phyloP scores from a whole-genome alignment of 805 yeast genomes.

The Pichia kluyveri region DNA sequence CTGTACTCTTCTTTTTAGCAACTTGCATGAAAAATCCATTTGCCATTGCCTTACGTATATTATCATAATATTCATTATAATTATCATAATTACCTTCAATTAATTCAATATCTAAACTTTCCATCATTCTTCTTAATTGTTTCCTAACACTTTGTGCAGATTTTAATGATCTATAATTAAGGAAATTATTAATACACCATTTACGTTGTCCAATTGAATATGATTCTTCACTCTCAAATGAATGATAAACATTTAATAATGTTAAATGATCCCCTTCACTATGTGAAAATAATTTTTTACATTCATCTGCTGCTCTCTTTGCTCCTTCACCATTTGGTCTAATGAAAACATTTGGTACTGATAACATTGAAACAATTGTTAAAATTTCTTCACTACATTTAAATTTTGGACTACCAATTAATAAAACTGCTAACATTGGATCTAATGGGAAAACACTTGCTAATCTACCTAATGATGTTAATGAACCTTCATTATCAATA shows the following conservation, averaged over 20 bases:
- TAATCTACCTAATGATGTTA: constrained; percentile 81
- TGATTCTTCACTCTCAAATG: constrained; percentile 70
- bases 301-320: constrained; percentile 83
- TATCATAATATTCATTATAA: constrained; percentile 51
- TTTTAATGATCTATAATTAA: constrained; percentile 73
- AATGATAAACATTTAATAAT: constrained; percentile 78
- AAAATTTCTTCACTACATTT: constrained; percentile 83
- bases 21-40: constrained; percentile 99
- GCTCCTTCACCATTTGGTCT: constrained; percentile 84
- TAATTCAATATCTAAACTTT: constrained; percentile 64
- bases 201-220: constrained; percentile 51
- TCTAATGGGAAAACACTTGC: constrained; percentile 93
- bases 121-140: constrained; percentile 80
- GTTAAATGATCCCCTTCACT: constrained; percentile 95
- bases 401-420: constrained; percentile 80
- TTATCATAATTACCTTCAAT: constrained; percentile 60
- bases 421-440: constrained; percentile 89
- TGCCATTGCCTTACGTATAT: constrained; percentile 76
- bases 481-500: constrained; percentile 82
- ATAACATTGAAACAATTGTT: constrained; percentile 79
- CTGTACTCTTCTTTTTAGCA: constrained; percentile 81
- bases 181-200: constrained; percentile 90
- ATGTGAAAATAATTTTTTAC: constrained; percentile 80
- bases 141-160: constrained; percentile 82
- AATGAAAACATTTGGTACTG: constrained; percentile 91